A percentile compares a stretch with the other conserved stretches of the same genome.
These are phyloP conservation scores for Simmondsia chinensis DNA, from an alignment of 148 eudicot species.

Conservation along the genomic window DNA sequence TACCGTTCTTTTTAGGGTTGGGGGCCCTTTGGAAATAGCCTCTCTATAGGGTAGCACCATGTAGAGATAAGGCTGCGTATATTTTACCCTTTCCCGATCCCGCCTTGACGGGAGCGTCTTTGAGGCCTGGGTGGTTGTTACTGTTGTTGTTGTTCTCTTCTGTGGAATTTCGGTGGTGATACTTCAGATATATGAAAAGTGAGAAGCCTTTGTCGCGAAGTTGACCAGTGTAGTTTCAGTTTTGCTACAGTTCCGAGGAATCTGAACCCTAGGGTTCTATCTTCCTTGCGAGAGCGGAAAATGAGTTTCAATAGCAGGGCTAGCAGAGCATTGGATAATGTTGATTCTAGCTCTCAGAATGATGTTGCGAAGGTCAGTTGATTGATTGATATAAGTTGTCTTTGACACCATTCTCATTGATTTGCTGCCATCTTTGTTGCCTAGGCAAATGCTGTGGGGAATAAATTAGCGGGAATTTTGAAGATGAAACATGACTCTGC, in stretches of 20 bases:
- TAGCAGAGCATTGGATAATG: slow-evolving; percentile 10
- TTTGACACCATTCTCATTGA: no score
- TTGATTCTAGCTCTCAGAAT: slow-evolving; percentile 9
- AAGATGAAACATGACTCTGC: slow-evolving; percentile 16
- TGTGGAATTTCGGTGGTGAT: no score
- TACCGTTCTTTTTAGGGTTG: no score
- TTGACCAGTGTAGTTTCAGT: slow-evolving; percentile 37
- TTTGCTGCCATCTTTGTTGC: not conserved
- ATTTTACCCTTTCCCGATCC: no score
- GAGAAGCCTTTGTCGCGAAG: no score
- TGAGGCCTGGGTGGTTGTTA: no score
- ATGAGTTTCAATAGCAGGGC: slow-evolving; percentile 23
- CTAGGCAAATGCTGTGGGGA: slow-evolving; percentile 21
- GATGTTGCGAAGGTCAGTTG: slow-evolving; percentile 11
- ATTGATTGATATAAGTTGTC: not conserved
- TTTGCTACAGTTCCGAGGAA: slow-evolving; percentile 25
- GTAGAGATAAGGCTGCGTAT: no score
- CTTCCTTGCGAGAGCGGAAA: slow-evolving; percentile 12
- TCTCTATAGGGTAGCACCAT: no score
- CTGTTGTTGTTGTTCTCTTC: no score
- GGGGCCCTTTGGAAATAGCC: no score
- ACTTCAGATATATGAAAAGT: no score
- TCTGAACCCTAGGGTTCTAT: slow-evolving; percentile 12
- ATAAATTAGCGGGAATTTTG: slow-evolving; percentile 13
- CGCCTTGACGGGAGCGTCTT: no score